Percentiles rank a stretch among this genome's conserved stretches.
These are phyloP conservation scores for Westerdykella ornata DNA, from an alignment of 2,329 filamentous ascomycete species.

Conservation along the genomic window DNA sequence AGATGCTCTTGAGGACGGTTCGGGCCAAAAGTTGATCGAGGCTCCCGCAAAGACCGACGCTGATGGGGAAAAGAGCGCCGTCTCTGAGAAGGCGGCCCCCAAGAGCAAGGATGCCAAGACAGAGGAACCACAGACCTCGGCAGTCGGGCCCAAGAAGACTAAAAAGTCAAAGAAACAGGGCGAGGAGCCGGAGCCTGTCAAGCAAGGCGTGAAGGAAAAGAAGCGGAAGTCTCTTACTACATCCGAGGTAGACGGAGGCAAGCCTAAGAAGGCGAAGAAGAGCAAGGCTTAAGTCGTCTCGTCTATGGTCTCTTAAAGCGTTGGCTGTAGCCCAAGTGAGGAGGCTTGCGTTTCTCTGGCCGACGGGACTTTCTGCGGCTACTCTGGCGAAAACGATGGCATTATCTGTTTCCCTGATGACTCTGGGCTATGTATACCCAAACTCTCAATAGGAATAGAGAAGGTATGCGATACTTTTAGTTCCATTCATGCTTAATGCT, in stretches of 20 bases:
- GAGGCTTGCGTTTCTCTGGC: too few relatives aligned
- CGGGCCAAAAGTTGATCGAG: constrained; percentile 21
- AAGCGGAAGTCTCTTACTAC: constrained; percentile 22
- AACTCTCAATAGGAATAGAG: too few relatives aligned
- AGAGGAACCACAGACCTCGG: constrained; percentile 7
- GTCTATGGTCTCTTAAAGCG: too few relatives aligned
- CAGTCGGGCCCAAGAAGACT: constrained; percentile 12
- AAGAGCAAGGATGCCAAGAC: constrained; percentile 23
- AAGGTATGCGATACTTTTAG: too few relatives aligned
- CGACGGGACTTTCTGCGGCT: too few relatives aligned
- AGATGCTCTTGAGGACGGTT: constrained; percentile 18
- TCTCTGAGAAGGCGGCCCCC: constrained; percentile 9
- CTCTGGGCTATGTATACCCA: too few relatives aligned
- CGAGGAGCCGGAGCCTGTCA: constrained; percentile 12
- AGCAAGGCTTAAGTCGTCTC: constrained; percentile 10
- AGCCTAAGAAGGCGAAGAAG: constrained; percentile 26
- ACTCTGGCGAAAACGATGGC: too few relatives aligned
- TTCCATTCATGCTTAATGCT: too few relatives aligned
- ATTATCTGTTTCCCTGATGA: too few relatives aligned
- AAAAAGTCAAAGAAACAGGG: constrained; percentile 4
- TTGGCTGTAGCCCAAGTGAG: too few relatives aligned
- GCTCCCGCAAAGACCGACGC: constrained; percentile 11
- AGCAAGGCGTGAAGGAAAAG: constrained; percentile 5
- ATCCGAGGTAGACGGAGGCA: constrained; percentile 6
- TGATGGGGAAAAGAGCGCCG: constrained; percentile 6